A percentile compares a stretch with the other conserved stretches of the same genome.
Evolutionary conservation across 169 alveolate species (phyloP).

Genomic region (Theileria luwenshuni): DNA sequence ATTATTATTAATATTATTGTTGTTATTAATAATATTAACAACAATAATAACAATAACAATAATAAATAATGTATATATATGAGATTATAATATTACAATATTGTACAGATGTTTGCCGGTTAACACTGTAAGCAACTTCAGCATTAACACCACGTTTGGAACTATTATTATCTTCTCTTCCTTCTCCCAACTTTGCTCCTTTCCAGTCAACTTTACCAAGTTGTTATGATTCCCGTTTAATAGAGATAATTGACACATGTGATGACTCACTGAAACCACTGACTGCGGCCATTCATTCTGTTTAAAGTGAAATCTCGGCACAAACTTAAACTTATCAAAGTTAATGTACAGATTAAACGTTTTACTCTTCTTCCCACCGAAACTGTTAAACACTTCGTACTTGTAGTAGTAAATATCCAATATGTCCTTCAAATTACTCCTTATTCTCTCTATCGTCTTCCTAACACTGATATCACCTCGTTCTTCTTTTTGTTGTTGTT

Average conservation of each 20-base stretch:
- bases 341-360: not conserved
- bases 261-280: not conserved
- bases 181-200: not conserved
- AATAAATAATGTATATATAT: too few species aligned
- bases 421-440: not conserved
- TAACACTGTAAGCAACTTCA: not conserved
- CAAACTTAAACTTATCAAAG: not conserved
- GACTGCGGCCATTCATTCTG: not conserved
- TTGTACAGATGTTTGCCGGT: not conserved
- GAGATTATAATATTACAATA: slow-evolving; percentile 1
- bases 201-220: not conserved
- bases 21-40: too few species aligned
- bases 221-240: not conserved
- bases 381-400: not conserved
- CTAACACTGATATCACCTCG: too few species aligned
- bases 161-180: not conserved
- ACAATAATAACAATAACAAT: too few species aligned
- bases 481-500: too few species aligned
- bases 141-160: not conserved
- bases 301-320: not conserved
- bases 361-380: not conserved
- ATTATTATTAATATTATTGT: too few species aligned
- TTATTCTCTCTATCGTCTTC: not conserved
- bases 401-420: slow-evolving; percentile 10
- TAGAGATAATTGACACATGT: not conserved